phyloP scores from a whole-genome alignment of 306 rosid species.

The Cicer chorassanicum region DNA sequence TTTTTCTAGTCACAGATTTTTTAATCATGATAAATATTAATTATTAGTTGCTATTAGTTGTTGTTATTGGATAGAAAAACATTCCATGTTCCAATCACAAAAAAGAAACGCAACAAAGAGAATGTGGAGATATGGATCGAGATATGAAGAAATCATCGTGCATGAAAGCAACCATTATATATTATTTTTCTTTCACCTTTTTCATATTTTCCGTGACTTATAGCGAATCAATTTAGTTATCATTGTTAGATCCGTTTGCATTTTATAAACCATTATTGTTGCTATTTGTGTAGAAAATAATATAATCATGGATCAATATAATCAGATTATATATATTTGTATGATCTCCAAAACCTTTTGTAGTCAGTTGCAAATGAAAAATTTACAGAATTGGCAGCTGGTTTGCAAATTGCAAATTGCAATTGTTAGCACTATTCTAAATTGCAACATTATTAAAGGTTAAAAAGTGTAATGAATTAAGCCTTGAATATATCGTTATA shows the following conservation, averaged over 20 bases:
- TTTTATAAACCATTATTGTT: constrained; percentile 1
- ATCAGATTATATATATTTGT: too few relatives aligned
- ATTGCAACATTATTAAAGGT: too few relatives aligned
- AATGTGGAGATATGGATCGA: constrained; percentile 43
- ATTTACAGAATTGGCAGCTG: not conserved
- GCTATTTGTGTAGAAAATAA: not conserved
- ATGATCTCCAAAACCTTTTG: not conserved
- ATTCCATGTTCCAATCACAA: constrained; percentile 26
- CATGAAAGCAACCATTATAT: constrained; percentile 24
- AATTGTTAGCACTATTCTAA: too few relatives aligned
- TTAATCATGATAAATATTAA: too few relatives aligned
- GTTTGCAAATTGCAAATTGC: too few relatives aligned
- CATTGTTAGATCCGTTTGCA: not conserved
- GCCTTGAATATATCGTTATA: too few relatives aligned
- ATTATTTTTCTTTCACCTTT: not conserved
- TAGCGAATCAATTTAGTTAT: constrained; percentile 7
- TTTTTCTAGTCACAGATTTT: constrained; percentile 4
- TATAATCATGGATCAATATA: not conserved
- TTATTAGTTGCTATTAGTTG: not conserved
- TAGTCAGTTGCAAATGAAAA: not conserved
- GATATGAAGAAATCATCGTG: constrained; percentile 8
- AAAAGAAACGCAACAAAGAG: constrained; percentile 33
- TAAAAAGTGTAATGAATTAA: too few relatives aligned
- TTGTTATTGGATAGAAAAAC: constrained; percentile 8
- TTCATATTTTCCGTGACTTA: not conserved